phyloP scores from a whole-genome alignment of 352 stramenopile genomes.

The Pythium oligandrum region DNA sequence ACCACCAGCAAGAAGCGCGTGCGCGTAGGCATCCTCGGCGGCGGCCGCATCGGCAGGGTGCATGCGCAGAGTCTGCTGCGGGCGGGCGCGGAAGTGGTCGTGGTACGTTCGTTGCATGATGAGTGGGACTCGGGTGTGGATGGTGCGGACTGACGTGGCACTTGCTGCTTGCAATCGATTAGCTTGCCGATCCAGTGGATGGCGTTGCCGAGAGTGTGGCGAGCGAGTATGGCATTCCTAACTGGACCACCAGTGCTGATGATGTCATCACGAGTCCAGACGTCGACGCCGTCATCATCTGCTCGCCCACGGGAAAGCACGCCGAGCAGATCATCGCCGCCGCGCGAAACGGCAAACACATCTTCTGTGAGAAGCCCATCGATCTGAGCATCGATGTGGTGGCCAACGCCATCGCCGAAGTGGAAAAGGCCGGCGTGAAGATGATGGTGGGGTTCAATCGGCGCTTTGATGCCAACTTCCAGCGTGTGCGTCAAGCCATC shows the following conservation, averaged over 20 bases:
- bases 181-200: constrained; percentile 28
- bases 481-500: constrained; percentile 82
- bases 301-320: constrained; percentile 91
- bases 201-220: constrained; percentile 32
- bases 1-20: too few relatives aligned
- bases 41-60: constrained; percentile 60
- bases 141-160: too few relatives aligned
- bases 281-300: constrained; percentile 96
- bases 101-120: constrained; percentile 30
- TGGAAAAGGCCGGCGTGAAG: constrained; percentile 76
- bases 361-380: constrained; percentile 96
- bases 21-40: constrained; percentile 65
- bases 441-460: constrained; percentile 94
- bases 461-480: constrained; percentile 94
- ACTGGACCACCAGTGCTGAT: constrained; percentile 68
- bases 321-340: constrained; percentile 94
- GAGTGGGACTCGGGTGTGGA: too few relatives aligned
- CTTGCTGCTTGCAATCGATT: too few relatives aligned
- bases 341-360: constrained; percentile 90
- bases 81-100: constrained; percentile 38
- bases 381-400: constrained; percentile 83
- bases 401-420: constrained; percentile 49
- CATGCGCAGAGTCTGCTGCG: constrained; percentile 49
- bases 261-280: constrained; percentile 92
- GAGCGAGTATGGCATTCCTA: constrained; percentile 39